phyloP scores from a whole-genome alignment of 2,329 filamentous ascomycete genomes.

The Grosmannia clavigera region DNA sequence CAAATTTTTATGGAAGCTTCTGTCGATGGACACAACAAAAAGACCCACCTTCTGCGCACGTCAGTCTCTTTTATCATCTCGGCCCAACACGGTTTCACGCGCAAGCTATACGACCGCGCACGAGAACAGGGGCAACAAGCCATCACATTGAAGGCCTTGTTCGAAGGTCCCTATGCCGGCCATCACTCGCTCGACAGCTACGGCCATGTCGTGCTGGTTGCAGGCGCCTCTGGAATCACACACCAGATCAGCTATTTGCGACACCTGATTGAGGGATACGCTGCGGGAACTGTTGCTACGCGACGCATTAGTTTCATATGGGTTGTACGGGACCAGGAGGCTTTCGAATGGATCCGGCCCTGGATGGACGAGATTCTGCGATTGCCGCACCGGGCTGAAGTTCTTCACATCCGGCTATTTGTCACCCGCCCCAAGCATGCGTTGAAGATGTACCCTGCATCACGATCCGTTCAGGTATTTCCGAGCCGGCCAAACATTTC shows the following conservation, averaged over 20 bases:
- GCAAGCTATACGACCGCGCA: conserved; percentile 63
- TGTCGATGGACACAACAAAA: conserved; percentile 9
- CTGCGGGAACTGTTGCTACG: conserved; percentile 62
- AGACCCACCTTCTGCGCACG: conserved; percentile 30
- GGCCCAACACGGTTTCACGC: conserved; percentile 78
- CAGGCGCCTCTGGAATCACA: conserved; percentile 87
- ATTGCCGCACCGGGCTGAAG: conserved; percentile 68
- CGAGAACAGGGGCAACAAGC: conserved; percentile 35
- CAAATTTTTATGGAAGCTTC: conserved; percentile 9
- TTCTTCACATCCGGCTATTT: conserved; percentile 79
- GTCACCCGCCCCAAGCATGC: conserved; percentile 77
- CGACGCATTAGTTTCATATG: conserved; percentile 76
- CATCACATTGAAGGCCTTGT: conserved; percentile 55
- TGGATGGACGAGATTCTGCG: conserved; percentile 67
- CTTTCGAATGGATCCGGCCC: conserved; percentile 84
- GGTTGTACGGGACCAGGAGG: conserved; percentile 82
- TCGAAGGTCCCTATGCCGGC: conserved; percentile 82
- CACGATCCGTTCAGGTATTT: conserved; percentile 78
- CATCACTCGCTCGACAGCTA: conserved; percentile 84
- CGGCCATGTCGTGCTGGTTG: conserved; percentile 81
- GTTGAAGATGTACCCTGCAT: conserved; percentile 50
- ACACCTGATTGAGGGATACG: conserved; percentile 59
- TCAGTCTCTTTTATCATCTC: conserved; percentile 73
- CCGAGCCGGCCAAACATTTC: conserved; percentile 77
- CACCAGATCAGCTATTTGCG: conserved; percentile 84